phyloP scores from a whole-genome alignment of 306 rosid genomes.

The Cucurbita pepo region DNA sequence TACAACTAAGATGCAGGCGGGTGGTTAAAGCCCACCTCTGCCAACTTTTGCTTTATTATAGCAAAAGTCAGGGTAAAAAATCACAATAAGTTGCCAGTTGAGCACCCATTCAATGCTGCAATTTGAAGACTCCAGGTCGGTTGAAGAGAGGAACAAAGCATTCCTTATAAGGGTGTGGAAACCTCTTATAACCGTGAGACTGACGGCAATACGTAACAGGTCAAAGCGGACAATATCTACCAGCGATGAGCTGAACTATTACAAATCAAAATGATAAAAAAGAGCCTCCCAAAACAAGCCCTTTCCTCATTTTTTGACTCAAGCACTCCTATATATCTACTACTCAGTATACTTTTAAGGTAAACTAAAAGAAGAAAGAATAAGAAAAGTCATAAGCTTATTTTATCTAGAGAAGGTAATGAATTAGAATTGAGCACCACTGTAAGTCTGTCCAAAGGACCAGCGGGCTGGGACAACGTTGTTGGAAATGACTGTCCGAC shows the following conservation, averaged over 20 bases:
- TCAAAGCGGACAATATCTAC: too few species aligned
- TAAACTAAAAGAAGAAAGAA: background rate
- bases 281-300: conserved; percentile 68
- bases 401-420: background rate
- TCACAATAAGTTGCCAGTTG: conserved; percentile 5
- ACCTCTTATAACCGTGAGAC: too few species aligned
- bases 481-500: conserved; percentile 45
- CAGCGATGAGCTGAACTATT: too few species aligned
- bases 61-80: conserved; percentile 15
- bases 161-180: too few species aligned
- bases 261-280: conserved; percentile 11
- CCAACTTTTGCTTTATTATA: conserved; percentile 14
- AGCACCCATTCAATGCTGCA: conserved; percentile 14
- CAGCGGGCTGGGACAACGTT: conserved; percentile 68
- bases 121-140: background rate
- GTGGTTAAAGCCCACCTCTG: conserved; percentile 72
- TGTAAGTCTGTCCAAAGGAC: conserved; percentile 93
- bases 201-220: too few species aligned
- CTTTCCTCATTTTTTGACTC: conserved; percentile 26
- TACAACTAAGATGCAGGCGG: conserved; percentile 34
- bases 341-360: conserved; percentile 49
- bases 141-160: too few species aligned
- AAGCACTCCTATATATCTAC: conserved; percentile 35
- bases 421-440: conserved; percentile 75
- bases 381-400: background rate